phyloP scores from a whole-genome alignment of 2,329 filamentous ascomycete species.

The Claviceps sp. region DNA sequence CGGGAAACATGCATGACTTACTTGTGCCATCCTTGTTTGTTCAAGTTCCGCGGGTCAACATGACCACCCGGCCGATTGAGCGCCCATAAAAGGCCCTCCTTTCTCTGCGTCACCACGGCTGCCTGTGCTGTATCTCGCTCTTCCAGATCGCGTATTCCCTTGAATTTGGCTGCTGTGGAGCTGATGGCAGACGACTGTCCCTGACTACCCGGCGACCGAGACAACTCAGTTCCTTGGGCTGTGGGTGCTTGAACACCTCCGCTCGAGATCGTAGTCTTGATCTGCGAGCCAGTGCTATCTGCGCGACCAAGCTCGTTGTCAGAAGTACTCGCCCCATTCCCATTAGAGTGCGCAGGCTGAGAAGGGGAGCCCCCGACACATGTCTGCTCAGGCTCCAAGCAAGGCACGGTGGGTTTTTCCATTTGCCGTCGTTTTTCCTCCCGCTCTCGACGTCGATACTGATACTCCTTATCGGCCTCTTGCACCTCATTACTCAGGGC shows the following conservation, averaged over 20 bases:
- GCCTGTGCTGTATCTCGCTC: constrained; percentile 55
- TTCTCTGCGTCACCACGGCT: constrained; percentile 47
- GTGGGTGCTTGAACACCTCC: constrained; percentile 19
- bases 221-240: constrained; percentile 28
- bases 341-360: constrained; percentile 25
- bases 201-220: constrained; percentile 44
- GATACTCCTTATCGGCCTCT: constrained; percentile 90
- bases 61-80: constrained; percentile 86
- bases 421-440: constrained; percentile 85
- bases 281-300: constrained; percentile 60
- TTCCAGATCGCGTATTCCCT: constrained; percentile 83
- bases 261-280: constrained; percentile 38
- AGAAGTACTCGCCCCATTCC: constrained; percentile 34
- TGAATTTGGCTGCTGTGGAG: constrained; percentile 54
- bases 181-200: constrained; percentile 32
- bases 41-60: constrained; percentile 86
- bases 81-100: constrained; percentile 92
- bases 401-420: constrained; percentile 72
- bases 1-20: constrained; percentile 31
- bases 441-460: constrained; percentile 84
- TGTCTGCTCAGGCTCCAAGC: constrained; percentile 54
- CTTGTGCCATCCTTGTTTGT: constrained; percentile 99
- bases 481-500: constrained; percentile 80
- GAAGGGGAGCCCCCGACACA: constrained; percentile 25
- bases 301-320: constrained; percentile 60